Evolutionary conservation across 345 rosid species (phyloP).

Genomic region (Citrus hindsii): DNA sequence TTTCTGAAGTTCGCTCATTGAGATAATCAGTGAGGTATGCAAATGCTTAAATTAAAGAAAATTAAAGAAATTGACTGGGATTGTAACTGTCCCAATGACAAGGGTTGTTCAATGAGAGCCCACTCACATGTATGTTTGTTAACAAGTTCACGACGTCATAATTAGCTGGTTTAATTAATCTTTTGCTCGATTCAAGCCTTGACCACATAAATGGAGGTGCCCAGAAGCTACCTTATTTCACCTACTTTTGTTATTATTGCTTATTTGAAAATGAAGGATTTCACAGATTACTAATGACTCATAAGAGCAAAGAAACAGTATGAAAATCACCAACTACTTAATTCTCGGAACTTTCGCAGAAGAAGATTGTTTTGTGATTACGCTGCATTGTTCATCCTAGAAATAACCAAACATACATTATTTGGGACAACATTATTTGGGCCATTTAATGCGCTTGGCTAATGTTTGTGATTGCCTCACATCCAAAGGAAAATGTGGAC

Average conservation of each 20-base stretch:
- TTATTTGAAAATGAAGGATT: background rate
- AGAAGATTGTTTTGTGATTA: conserved; percentile 1
- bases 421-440: too few species aligned
- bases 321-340: background rate
- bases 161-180: background rate
- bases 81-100: background rate
- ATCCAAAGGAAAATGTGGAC: background rate
- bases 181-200: background rate
- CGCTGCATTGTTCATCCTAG: background rate
- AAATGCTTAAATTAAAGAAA: background rate
- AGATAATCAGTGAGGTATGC: background rate
- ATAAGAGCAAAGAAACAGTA: too few species aligned
- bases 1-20: background rate
- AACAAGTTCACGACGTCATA: background rate
- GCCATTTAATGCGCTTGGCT: background rate
- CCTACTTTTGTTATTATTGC: background rate
- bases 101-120: background rate
- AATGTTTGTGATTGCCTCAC: background rate
- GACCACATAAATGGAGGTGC: background rate
- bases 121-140: conserved; percentile 1
- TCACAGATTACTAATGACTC: background rate
- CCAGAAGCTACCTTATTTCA: background rate
- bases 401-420: background rate
- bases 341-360: background rate
- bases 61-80: background rate